Percentiles rank a stretch among this genome's conserved stretches.
These are phyloP conservation scores for Suillus variegatus DNA, from an alignment of 768 basidiomycete genomes.

Conservation along the genomic window DNA sequence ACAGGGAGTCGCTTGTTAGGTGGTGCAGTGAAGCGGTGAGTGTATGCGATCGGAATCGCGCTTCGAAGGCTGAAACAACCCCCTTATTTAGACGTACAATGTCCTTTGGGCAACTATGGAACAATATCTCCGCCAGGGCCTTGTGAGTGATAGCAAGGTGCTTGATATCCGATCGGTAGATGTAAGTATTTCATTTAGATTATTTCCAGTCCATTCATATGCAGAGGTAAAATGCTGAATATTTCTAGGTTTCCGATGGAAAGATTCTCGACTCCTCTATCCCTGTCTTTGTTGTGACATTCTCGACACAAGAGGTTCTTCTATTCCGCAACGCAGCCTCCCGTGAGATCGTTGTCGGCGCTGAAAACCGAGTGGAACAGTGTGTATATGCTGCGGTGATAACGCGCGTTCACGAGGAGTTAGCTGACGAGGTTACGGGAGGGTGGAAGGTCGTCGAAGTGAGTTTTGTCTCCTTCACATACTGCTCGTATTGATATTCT, in stretches of 20 bases:
- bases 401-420: constrained; percentile 84
- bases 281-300: constrained; percentile 90
- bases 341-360: constrained; percentile 82
- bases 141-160: constrained; percentile 90
- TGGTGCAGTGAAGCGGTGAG: constrained; percentile 98
- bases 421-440: constrained; percentile 90
- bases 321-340: constrained; percentile 90
- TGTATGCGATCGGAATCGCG: constrained; percentile 9
- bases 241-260: constrained; percentile 69
- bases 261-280: constrained; percentile 89
- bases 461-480: constrained; percentile 23
- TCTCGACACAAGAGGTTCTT: constrained; percentile 92
- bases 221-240: neutral
- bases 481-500: neutral
- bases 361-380: constrained; percentile 90
- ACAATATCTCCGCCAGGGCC: constrained; percentile 85
- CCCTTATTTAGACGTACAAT: constrained; percentile 78
- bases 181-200: constrained; percentile 47
- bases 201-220: neutral
- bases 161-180: constrained; percentile 98
- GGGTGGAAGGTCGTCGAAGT: constrained; percentile 99
- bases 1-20: constrained; percentile 76
- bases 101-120: constrained; percentile 99
- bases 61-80: neutral
- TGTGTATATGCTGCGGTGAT: constrained; percentile 91